Evolutionary conservation across 176 grass and related monocot genomes (phyloP).

Genomic region (Zoysia japonica): DNA sequence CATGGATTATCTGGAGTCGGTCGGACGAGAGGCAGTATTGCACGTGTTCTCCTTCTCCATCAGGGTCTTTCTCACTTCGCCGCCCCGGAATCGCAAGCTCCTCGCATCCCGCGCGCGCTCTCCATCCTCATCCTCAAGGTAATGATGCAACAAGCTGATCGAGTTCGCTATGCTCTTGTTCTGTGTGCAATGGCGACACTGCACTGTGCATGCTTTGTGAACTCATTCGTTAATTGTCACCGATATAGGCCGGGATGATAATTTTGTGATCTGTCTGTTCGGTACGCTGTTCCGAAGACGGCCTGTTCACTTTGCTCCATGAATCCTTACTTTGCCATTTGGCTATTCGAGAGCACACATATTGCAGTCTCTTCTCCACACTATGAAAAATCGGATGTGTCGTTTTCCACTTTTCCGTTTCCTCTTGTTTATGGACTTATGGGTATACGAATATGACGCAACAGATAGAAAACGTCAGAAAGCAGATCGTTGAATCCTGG

Average conservation of each 20-base stretch:
- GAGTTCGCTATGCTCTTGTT: no score
- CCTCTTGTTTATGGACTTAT: background rate
- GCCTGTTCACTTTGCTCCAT: background rate
- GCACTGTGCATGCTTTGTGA: no score
- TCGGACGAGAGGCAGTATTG: background rate
- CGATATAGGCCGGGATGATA: background rate
- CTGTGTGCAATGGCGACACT: no score
- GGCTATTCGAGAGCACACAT: background rate
- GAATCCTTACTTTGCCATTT: background rate
- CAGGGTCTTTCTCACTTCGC: slow-evolving; percentile 42
- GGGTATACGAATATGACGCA: background rate
- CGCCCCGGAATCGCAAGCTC: background rate
- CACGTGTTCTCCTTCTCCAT: slow-evolving; percentile 67
- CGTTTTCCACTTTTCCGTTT: background rate
- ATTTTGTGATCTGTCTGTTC: background rate
- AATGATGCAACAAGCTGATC: no score
- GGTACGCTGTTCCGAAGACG: background rate
- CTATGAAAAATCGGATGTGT: slow-evolving; percentile 3
- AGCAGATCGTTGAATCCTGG: background rate
- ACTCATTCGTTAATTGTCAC: background rate
- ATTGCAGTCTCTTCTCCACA: background rate
- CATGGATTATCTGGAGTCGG: background rate
- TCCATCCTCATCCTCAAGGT: background rate
- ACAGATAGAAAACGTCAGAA: slow-evolving; percentile 4
- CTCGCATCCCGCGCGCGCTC: background rate